phyloP scores from a whole-genome alignment of 2,329 filamentous ascomycete genomes.

The Microascus cirrosus region DNA sequence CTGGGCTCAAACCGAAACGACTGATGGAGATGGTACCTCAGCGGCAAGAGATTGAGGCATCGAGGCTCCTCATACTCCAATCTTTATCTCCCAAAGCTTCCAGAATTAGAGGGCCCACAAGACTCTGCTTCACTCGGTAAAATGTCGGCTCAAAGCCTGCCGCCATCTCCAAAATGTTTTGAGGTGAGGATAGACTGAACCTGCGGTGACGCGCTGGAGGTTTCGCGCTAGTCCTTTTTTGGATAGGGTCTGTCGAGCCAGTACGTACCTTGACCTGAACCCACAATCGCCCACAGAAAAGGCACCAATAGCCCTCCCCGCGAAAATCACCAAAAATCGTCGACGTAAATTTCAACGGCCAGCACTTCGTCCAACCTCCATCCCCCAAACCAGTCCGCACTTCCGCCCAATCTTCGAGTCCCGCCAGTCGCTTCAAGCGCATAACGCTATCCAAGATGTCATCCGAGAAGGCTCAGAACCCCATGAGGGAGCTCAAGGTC shows the following conservation, averaged over 20 bases:
- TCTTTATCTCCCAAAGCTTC: no score
- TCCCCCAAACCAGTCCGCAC: not conserved
- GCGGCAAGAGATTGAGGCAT: constrained; percentile 1
- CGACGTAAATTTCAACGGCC: not conserved
- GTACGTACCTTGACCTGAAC: constrained; percentile 2
- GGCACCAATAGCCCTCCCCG: not conserved
- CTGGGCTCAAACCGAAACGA: constrained; percentile 1
- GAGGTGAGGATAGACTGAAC: constrained; percentile 1
- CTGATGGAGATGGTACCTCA: not conserved
- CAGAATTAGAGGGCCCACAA: no score
- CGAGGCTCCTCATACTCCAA: no score
- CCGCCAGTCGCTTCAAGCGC: not conserved
- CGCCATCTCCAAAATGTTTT: no score
- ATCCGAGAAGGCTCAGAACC: constrained; percentile 86
- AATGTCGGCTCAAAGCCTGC: no score
- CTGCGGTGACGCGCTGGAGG: not conserved
- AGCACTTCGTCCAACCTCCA: not conserved
- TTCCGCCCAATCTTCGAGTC: not conserved
- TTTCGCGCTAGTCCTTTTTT: not conserved
- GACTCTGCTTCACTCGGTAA: no score
- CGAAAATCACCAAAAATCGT: constrained; percentile 2
- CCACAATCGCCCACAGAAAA: not conserved
- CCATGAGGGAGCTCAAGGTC: constrained; percentile 99
- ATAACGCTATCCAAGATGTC: constrained; percentile 18
- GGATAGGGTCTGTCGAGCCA: not conserved